Conservation (phyloP, 768 basidiomycete species). For the Arthromyces matolae region DNA sequence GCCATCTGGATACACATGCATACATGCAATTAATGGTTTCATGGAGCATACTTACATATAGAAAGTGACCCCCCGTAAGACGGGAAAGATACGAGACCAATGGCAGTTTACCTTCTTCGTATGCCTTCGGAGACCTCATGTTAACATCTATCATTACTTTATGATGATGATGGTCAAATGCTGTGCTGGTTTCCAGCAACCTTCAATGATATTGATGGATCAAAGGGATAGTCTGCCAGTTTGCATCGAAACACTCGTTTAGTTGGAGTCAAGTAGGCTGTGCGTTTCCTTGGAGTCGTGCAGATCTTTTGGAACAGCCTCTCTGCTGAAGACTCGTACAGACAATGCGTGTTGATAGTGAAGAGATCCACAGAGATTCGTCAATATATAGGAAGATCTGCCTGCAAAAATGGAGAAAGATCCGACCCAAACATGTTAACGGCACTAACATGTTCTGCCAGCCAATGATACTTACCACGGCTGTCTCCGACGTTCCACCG, state of each 20-base stretch:
- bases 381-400: background rate
- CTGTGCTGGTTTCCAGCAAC: constrained; percentile 21
- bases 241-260: constrained; percentile 2
- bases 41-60: no score
- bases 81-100: constrained; percentile 4
- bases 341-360: no score
- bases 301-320: background rate
- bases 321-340: no score
- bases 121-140: constrained; percentile 9
- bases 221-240: constrained; percentile 2
- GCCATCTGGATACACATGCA: background rate
- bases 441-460: constrained; percentile 16
- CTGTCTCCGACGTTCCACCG: background rate
- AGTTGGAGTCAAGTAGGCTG: constrained; percentile 9
- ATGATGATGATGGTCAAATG: constrained; percentile 10
- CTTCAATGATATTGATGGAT: constrained; percentile 9
- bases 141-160: constrained; percentile 2
- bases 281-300: constrained; percentile 14
- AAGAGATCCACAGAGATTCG: no score
- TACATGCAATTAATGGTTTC: no score
- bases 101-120: constrained; percentile 7
- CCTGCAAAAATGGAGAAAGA: background rate
- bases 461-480: background rate
- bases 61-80: no score
- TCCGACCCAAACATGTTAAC: constrained; percentile 1